Evolutionary conservation across 208 protist genomes (phyloP).

Genomic region (Eutreptiella sp.): DNA sequence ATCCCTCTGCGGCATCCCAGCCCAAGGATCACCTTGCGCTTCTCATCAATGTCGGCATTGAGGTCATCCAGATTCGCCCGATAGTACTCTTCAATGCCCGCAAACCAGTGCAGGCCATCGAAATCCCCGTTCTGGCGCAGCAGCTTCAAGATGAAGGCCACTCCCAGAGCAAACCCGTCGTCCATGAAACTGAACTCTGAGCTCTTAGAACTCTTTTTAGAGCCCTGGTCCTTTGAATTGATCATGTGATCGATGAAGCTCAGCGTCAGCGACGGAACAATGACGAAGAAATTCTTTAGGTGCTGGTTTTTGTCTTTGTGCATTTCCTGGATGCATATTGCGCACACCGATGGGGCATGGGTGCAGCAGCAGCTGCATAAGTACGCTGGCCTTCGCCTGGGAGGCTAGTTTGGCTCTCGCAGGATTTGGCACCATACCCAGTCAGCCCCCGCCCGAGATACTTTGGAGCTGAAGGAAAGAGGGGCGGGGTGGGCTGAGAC

Average conservation of each 20-base stretch:
- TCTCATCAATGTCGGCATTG: slow-evolving; percentile 7
- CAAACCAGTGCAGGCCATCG: slow-evolving; percentile 92
- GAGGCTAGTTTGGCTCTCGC: too few relatives aligned
- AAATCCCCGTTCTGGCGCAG: slow-evolving; percentile 80
- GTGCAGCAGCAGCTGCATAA: background rate
- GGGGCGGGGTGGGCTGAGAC: too few relatives aligned
- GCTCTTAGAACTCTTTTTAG: slow-evolving; percentile 76
- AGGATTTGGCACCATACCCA: too few relatives aligned
- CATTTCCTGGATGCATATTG: slow-evolving; percentile 23
- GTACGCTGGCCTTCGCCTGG: too few relatives aligned
- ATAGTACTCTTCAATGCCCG: slow-evolving; percentile 47
- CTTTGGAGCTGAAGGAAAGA: too few relatives aligned
- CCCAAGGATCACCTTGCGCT: too few relatives aligned
- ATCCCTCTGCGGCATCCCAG: background rate
- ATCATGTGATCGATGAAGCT: slow-evolving; percentile 86
- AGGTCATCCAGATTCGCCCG: background rate
- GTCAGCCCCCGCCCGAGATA: too few relatives aligned
- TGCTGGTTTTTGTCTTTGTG: slow-evolving; percentile 61
- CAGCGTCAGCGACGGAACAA: slow-evolving; percentile 88
- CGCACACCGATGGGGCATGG: background rate
- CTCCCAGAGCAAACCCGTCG: slow-evolving; percentile 92
- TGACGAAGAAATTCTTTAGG: slow-evolving; percentile 84
- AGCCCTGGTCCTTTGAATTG: slow-evolving; percentile 82
- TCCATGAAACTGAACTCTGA: slow-evolving; percentile 83
- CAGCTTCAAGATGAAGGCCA: slow-evolving; percentile 88